Base-by-base conservation (phyloP, 176 grass and related monocot genomes). In the Tillandsia leiboldiana region DNA sequence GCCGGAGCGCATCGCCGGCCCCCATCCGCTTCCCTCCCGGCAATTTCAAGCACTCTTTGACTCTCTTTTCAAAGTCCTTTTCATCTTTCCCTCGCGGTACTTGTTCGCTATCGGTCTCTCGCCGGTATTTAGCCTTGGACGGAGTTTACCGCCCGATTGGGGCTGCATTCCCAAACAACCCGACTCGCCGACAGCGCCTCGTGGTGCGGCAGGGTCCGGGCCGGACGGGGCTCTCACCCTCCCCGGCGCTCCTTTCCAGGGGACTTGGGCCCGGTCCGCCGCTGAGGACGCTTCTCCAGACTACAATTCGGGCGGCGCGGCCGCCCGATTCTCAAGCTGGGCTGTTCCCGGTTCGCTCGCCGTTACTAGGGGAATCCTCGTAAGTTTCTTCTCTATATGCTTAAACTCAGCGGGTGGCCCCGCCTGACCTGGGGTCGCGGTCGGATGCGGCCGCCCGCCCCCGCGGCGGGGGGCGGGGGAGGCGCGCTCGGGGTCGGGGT, bases 151-250 rank as follows among this genome's bases (percentile, higher is more conserved):
- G 29, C 29, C 29, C 29, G 29, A 33, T 33, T 33, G 29, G 72
- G 75, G 3, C 29, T 33, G 29, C 29, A 33, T 33, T 33, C 29
- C 29, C 29, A 33, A 33, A 77, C 50, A 69, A 12, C 8, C 12
- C 53, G 53, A 58, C 53, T 58, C 53, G 53, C 74, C 48, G 77
- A 80, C 69, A 67, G 64, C 67, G 75, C 82, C 87, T 89, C 83
- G 79, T 89, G 79, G 75, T 79, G 82, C 50, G 74, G 51, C 67
- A 85, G 74, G 71, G 79, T 90, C 79, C 72, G 53, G 51, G 79
- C 77, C 72, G 29, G 65, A 90, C 79, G 68, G 87, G 83, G 76
- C 83, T 90, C 87, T 90, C 77, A 90, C 83, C 87, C 80, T 86
- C 78, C 78, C 52, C 6, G 70, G 73, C 70, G 73, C 78, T 77